Conservation (phyloP, 257 asterid species). For the Scutellaria minor region DNA sequence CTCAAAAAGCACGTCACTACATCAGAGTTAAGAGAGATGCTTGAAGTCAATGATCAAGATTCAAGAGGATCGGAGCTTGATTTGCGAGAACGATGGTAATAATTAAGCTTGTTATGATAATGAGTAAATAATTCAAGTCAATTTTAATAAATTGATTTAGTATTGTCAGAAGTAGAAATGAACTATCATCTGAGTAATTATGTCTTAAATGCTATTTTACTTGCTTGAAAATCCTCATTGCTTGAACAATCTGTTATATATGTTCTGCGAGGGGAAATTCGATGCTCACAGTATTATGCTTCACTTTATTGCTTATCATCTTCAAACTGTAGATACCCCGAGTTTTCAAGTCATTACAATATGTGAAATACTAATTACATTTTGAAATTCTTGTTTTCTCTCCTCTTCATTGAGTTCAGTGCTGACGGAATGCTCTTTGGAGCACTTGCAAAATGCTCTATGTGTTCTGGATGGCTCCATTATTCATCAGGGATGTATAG, state of each 20-base stretch:
- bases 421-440: slow-evolving; percentile 98
- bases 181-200: neutral
- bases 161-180: slow-evolving; percentile 3
- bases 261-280: neutral
- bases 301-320: neutral
- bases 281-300: neutral
- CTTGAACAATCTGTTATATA: neutral
- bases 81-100: slow-evolving; percentile 83
- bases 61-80: slow-evolving; percentile 87
- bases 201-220: neutral
- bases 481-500: slow-evolving; percentile 82
- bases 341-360: slow-evolving; percentile 15
- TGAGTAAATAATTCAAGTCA: neutral
- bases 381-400: slow-evolving; percentile 19
- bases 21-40: slow-evolving; percentile 85
- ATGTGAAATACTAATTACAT: slow-evolving; percentile 5
- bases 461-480: slow-evolving; percentile 78
- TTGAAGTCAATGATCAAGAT: slow-evolving; percentile 81
- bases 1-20: slow-evolving; percentile 78
- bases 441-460: slow-evolving; percentile 75
- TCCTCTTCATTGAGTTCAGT: slow-evolving; percentile 47
- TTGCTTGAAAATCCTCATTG: neutral
- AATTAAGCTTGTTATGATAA: slow-evolving; percentile 13
- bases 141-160: slow-evolving; percentile 17
- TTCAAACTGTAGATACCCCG: neutral